Evolutionary conservation across 2,329 filamentous ascomycete genomes (phyloP).

Genomic region (Phialocephala subalpina): DNA sequence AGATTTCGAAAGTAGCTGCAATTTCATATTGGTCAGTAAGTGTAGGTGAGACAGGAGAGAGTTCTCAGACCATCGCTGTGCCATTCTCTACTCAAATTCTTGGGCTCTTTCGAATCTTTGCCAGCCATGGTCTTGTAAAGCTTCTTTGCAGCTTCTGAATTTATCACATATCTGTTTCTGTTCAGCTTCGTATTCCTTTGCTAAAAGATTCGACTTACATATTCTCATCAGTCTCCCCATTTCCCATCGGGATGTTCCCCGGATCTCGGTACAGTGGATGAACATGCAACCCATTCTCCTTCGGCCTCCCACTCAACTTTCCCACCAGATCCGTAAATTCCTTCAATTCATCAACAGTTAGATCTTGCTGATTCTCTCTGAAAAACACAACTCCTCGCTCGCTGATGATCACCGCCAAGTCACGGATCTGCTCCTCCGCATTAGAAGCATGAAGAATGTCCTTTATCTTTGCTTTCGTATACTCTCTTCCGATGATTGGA

Average conservation of each 20-base stretch:
- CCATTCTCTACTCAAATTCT: conserved; percentile 46
- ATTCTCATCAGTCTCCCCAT: conserved; percentile 47
- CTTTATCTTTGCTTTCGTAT: conserved; percentile 64
- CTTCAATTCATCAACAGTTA: conserved; percentile 52
- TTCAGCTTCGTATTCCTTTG: conserved; percentile 8
- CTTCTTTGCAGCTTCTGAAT: conserved; percentile 60
- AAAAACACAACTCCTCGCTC: conserved; percentile 61
- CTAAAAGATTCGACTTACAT: conserved; percentile 40
- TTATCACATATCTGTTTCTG: conserved; percentile 54
- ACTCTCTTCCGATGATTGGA: conserved; percentile 69
- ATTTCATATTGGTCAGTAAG: conserved; percentile 15
- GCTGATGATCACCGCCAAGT: conserved; percentile 63
- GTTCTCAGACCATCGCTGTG: conserved; percentile 45
- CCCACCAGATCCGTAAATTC: conserved; percentile 62
- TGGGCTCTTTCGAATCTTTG: conserved; percentile 41
- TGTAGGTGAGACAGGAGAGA: conserved; percentile 18
- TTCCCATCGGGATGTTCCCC: conserved; percentile 48
- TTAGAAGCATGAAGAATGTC: conserved; percentile 68
- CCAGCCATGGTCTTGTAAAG: conserved; percentile 53
- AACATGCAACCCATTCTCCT: conserved; percentile 62
- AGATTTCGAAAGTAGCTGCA: conserved; percentile 51
- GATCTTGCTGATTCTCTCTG: conserved; percentile 54
- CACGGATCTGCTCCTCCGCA: conserved; percentile 67
- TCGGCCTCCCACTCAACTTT: conserved; percentile 61
- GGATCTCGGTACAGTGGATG: conserved; percentile 49